Percentiles rank a stretch among this genome's conserved stretches.
Evolutionary conservation across 495 filamentous ascomycete genomes (phyloP).

Genomic region (Rostrohypoxylon terebratum): DNA sequence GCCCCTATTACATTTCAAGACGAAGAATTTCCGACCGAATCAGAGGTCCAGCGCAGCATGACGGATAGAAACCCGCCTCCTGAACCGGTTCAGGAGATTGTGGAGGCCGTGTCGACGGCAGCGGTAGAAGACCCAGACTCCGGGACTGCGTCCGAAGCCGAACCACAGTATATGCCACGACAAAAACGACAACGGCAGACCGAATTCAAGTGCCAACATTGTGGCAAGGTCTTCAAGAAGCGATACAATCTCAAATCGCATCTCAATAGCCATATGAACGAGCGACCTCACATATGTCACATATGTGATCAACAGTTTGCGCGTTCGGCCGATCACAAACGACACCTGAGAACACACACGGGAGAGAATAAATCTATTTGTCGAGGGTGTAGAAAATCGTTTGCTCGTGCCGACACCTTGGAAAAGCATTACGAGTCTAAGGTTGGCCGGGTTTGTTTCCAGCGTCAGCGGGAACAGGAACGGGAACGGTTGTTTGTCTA

Average conservation of each 20-base stretch:
- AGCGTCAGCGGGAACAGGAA: background rate
- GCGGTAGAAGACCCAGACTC: background rate
- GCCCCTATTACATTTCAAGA: background rate
- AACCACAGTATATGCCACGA: background rate
- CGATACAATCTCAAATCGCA: slow-evolving; percentile 62
- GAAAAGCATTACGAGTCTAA: background rate
- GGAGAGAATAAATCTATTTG: slow-evolving; percentile 54
- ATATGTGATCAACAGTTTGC: slow-evolving; percentile 47
- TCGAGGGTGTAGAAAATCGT: background rate
- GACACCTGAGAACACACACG: slow-evolving; percentile 57
- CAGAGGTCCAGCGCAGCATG: background rate
- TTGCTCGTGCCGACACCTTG: background rate
- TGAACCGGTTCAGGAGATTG: background rate
- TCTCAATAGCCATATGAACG: slow-evolving; percentile 58
- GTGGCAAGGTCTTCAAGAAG: slow-evolving; percentile 61
- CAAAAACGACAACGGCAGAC: background rate
- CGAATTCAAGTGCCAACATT: slow-evolving; percentile 26
- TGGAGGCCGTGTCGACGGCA: background rate
- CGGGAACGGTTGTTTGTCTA: too few species aligned
- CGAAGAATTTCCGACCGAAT: background rate
- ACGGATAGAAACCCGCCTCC: background rate
- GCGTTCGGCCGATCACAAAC: slow-evolving; percentile 57
- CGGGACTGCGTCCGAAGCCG: background rate
- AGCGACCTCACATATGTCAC: slow-evolving; percentile 58
- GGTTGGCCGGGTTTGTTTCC: background rate